Base-by-base conservation (phyloP, 108 stramenopile genomes). In the Conticribra weissflogii region DNA sequence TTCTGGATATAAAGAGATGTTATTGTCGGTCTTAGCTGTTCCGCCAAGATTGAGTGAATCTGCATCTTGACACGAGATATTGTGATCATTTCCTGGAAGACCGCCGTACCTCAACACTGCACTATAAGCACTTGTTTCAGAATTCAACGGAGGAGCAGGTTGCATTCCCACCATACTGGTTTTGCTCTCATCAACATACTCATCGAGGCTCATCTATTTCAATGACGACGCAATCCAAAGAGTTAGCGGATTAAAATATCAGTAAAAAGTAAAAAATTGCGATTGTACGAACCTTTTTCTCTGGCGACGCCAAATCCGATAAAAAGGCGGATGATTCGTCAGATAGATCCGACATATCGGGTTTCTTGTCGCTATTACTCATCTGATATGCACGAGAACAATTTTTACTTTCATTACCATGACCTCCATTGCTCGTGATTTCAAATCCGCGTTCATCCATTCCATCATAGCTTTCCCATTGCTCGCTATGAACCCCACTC, bases 231-330 rank as follows among this genome's bases (percentile, higher is more conserved):
- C 4, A 3, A 51, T 21, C 50, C 9, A n/a, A 21, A 51, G 19
- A n/a, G 4, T n/a, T 21, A n/a, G 15, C 9, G 15, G 56, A 30
- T 31, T 57, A 22, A 32, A 57, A 4, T 5, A 27, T 5, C 18
- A 51, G 19, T 51, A 34, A 22, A 18, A 44, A 0, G 3, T 41
- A 9, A 16, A 23, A 17, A 50, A 16, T 19, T 36, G 21, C 21
- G n/a, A 12, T n/a, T n/a, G 19, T 21, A n/a, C 63, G 51, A 23
- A 28, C 63, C 51, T 65, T 65, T 53, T 65, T 65, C 18, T 29
- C 27, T 36, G 50, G 50, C 3, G 32, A 30, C 31, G 50, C 14
- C 18, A 52, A 46, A 7, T 49, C 28, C 19, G 63, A 65, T 3
- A 9, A 52, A 3, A n/a, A n/a, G n/a, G 51, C 27, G 21, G 63